Conservation (phyloP, 2,329 filamentous ascomycete genomes). For the Penicillium sp. region DNA sequence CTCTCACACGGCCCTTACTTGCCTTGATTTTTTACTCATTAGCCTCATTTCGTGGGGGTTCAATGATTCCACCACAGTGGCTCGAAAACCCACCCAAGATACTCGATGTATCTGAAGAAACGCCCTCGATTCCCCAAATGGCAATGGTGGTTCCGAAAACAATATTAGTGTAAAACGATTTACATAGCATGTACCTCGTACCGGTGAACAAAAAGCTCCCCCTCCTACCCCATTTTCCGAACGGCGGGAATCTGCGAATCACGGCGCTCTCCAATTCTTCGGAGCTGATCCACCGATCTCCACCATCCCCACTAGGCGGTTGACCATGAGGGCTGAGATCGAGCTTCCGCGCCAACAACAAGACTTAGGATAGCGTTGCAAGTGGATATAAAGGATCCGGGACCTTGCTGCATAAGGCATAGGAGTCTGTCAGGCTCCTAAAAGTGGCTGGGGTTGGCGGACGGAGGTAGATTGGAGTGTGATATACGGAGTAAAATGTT, state of each 20-base stretch:
- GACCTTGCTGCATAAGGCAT: slow-evolving; percentile 9
- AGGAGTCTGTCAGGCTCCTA: not conserved
- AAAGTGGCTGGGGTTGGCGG: slow-evolving; percentile 19
- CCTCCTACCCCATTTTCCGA: slow-evolving; percentile 2
- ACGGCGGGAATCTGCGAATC: slow-evolving; percentile 18
- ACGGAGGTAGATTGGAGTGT: not conserved
- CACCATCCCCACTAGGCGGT: slow-evolving; percentile 15
- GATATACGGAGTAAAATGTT: not conserved
- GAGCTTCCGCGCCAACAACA: slow-evolving; percentile 2
- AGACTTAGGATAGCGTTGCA: not conserved
- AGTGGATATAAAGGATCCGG: slow-evolving; percentile 2
- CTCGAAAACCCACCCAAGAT: not conserved
- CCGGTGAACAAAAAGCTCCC: slow-evolving; percentile 19
- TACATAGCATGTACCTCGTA: slow-evolving; percentile 10
- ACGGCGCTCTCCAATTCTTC: slow-evolving; percentile 3
- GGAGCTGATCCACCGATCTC: slow-evolving; percentile 8
- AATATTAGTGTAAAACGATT: slow-evolving; percentile 7
- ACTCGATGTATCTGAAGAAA: not conserved
- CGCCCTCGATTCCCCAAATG: not conserved
- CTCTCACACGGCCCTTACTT: not conserved
- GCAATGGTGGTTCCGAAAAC: not conserved
- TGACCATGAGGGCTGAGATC: slow-evolving; percentile 22
- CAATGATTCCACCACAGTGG: not conserved
- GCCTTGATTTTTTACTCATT: not conserved
- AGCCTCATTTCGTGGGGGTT: slow-evolving; percentile 9